Base-by-base conservation (phyloP, 495 filamentous ascomycete genomes). In the Echria macrotheca region DNA sequence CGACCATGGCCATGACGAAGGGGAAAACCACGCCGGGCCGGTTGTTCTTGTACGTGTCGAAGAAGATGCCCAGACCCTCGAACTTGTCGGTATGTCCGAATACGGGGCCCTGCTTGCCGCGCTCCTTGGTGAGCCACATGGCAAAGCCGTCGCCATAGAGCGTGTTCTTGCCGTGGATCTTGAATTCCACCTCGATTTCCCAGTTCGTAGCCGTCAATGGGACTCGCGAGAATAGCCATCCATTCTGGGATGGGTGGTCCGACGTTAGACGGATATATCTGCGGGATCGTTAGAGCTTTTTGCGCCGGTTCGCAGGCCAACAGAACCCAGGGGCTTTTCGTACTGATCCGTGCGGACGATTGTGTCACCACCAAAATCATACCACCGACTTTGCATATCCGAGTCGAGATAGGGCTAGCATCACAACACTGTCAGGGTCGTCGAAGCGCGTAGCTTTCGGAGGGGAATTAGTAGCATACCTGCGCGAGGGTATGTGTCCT, bases 21-120 rank as follows among this genome's bases (percentile, higher is more conserved):
- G 94, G 94, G 69, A 99, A 99, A 18, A 94, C 84, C 14, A 85
- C 83, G 8, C 94, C 94, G 7, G 94, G 94, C 14, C 94, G 82
- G 73, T 95, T 95, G 72, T 99, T 99, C 82, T 99, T 99, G 75
- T 99, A 99, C 38, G 94, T 99, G 64, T 99, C 94, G 71, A 99
- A 83, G 77, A 99, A 96, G 61, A 99, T 77, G 32, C 93, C 94
- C 11, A 99, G 78, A 10, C 94, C 94, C 60, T 97, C 93, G 57
- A 97, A 99, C 38, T 79, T 79, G 68, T 99, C 94, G 12, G 76
- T 77, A 26, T 77, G 81, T 12, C 94, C 94, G 63, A 99, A 99
- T 17, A 99, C 94, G 12, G 84, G 80, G 18, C 94, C 94, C 25
- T 69, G 67, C 44, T 79, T 77, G 17, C 82, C 91, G 49, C 94